Conservation (phyloP, 2,329 filamentous ascomycete genomes). For the Fusarium subtropicale region DNA sequence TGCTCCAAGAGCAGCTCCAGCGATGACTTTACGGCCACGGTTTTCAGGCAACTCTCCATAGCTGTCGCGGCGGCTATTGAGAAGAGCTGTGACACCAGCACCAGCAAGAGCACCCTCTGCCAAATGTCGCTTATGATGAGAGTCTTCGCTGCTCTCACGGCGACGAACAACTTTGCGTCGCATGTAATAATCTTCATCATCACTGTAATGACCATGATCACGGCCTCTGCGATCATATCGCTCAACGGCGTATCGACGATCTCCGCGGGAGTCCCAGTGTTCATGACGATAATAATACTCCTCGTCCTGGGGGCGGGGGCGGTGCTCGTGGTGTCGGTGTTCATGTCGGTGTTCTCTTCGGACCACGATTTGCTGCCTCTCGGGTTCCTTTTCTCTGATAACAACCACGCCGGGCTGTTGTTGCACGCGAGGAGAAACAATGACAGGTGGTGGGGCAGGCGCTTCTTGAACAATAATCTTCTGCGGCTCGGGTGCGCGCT, state of each 20-base stretch:
- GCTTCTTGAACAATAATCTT: slow-evolving; percentile 72
- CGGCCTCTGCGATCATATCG: slow-evolving; percentile 56
- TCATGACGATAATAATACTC: slow-evolving; percentile 66
- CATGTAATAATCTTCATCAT: slow-evolving; percentile 62
- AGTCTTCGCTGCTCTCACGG: slow-evolving; percentile 63
- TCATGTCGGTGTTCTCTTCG: slow-evolving; percentile 49
- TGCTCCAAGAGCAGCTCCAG: slow-evolving; percentile 71
- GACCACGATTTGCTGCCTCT: slow-evolving; percentile 51
- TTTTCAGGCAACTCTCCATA: slow-evolving; percentile 63
- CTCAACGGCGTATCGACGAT: slow-evolving; percentile 49
- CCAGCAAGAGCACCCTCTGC: slow-evolving; percentile 74
- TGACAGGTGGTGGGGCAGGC: slow-evolving; percentile 62
- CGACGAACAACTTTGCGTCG: slow-evolving; percentile 61
- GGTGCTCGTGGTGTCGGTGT: slow-evolving; percentile 19
- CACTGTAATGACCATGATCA: slow-evolving; percentile 58
- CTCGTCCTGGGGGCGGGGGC: slow-evolving; percentile 52
- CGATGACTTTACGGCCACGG: slow-evolving; percentile 68
- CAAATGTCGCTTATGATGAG: slow-evolving; percentile 68
- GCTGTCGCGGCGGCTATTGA: slow-evolving; percentile 65
- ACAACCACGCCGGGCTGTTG: slow-evolving; percentile 61
- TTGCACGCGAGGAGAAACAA: slow-evolving; percentile 59
- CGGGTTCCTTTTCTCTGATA: slow-evolving; percentile 56
- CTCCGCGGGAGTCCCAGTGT: slow-evolving; percentile 56
- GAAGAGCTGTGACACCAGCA: slow-evolving; percentile 69
- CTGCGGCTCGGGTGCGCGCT: slow-evolving; percentile 66